Percentiles rank a stretch among this genome's conserved stretches.
These are phyloP conservation scores for Monilinia laxa DNA, from an alignment of 2,329 filamentous ascomycete genomes.

Conservation along the genomic window DNA sequence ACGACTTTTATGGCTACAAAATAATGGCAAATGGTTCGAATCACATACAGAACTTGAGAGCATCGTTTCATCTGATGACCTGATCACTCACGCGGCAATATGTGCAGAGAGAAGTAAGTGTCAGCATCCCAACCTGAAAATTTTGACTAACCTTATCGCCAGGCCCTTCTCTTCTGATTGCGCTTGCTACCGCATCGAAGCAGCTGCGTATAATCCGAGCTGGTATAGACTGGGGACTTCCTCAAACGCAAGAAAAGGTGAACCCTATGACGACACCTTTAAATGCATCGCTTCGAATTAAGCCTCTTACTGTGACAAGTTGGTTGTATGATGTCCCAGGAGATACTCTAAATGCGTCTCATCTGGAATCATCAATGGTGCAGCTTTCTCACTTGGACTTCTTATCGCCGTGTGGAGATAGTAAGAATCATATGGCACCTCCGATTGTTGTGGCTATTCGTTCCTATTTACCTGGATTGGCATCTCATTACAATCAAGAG, in stretches of 20 bases:
- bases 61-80: slow-evolving; percentile 67
- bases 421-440: slow-evolving; percentile 40
- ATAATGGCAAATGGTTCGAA: slow-evolving; percentile 70
- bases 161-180: slow-evolving; percentile 57
- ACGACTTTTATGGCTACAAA: slow-evolving; percentile 75
- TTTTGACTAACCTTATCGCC: slow-evolving; percentile 23
- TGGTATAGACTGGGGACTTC: slow-evolving; percentile 69
- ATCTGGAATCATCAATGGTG: slow-evolving; percentile 53
- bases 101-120: slow-evolving; percentile 69
- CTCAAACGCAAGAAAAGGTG: slow-evolving; percentile 56
- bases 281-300: slow-evolving; percentile 55
- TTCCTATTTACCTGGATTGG: slow-evolving; percentile 55
- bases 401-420: slow-evolving; percentile 59
- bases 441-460: slow-evolving; percentile 73
- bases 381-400: slow-evolving; percentile 75
- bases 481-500: slow-evolving; percentile 60
- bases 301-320: slow-evolving; percentile 56
- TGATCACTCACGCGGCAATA: slow-evolving; percentile 78
- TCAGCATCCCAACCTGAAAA: not conserved
- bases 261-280: slow-evolving; percentile 49
- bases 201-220: slow-evolving; percentile 74
- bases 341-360: slow-evolving; percentile 42
- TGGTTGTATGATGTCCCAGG: slow-evolving; percentile 44
- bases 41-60: slow-evolving; percentile 72
- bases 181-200: slow-evolving; percentile 66